Conservation (phyloP, 208 protist species). For the Leishmania martiniquensis region DNA sequence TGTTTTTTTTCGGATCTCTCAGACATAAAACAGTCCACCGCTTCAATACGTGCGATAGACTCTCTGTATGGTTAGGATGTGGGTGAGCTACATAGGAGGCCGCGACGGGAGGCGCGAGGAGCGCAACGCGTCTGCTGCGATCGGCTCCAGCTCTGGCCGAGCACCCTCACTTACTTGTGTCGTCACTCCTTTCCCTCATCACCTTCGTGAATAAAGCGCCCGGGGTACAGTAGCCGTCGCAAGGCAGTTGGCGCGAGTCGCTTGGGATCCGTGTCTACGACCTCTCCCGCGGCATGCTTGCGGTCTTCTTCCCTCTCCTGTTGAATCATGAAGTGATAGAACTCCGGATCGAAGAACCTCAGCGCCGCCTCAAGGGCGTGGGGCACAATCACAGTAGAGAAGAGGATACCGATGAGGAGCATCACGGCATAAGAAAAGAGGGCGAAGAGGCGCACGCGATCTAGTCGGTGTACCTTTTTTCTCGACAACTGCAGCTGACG, state of each 20-base stretch:
- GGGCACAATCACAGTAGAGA: slow-evolving; percentile 59
- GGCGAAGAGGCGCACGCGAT: slow-evolving; percentile 61
- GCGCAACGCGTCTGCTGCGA: neutral
- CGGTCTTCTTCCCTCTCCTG: slow-evolving; percentile 75
- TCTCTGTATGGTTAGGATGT: neutral
- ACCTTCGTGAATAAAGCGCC: slow-evolving; percentile 66
- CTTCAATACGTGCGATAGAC: neutral
- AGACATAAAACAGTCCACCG: neutral
- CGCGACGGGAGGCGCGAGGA: neutral
- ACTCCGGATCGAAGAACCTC: slow-evolving; percentile 76
- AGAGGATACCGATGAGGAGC: slow-evolving; percentile 49
- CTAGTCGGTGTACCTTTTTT: slow-evolving; percentile 27
- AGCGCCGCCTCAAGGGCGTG: slow-evolving; percentile 58
- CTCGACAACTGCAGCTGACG: slow-evolving; percentile 38
- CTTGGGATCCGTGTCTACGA: slow-evolving; percentile 78
- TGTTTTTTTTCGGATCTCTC: neutral
- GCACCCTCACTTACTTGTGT: neutral
- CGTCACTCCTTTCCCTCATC: slow-evolving; percentile 6
- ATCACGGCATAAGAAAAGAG: slow-evolving; percentile 65
- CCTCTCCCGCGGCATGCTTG: slow-evolving; percentile 44
- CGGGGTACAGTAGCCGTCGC: slow-evolving; percentile 66
- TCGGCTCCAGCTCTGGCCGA: too few species aligned
- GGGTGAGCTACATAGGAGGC: neutral
- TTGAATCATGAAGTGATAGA: slow-evolving; percentile 76
- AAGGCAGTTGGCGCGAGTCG: slow-evolving; percentile 72